Evolutionary conservation across 495 filamentous ascomycete species (phyloP), one percentile per base, ranked within the genome.

Genomic region (Viridothelium virens): DNA sequence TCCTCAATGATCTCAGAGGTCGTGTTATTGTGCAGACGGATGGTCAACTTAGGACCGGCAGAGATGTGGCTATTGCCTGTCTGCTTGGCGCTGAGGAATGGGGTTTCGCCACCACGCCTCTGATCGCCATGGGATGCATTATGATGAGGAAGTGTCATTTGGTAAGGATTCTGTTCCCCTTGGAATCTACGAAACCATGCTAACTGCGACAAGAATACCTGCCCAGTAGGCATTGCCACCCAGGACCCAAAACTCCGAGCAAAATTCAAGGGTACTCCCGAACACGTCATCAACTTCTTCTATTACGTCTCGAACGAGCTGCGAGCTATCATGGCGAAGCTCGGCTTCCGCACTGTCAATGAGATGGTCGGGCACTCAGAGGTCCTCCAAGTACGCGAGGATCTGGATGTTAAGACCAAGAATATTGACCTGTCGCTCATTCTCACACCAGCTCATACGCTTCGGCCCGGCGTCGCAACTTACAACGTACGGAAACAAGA

Each of bases 201-300:
- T 56, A 70, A 46, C 38, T 68, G 33, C 14, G 18, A 53, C 38
- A 2, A 31, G 46, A 96, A 96, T 71, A 96, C 91, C 37, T 97
- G 94, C 78, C 93, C 94, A 1, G 94, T 98, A 10, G 94, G 94
- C 73, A 96, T 99, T 63, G 94, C 94, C 0, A 97, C 94, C 5
- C 94, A 99, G 74, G 95, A 99, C 71, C 91, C 91, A 5, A 91
- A 95, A 73, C 85, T 99, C 2, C 86, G 95, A 31, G 90, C 91
- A 81, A 99, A 97, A 80, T 97, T 99, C 78, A 83, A 85, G 50
- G 95, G 94, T 38, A 92, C 91, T 0, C 93, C 94, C 6, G 94
- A 99, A 77, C 91, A 99, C 74, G 94, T 96, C 56, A 99, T 99
- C 78, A 99, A 99, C 82, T 99, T 97, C 84, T 99, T 99, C 81